phyloP scores from a whole-genome alignment of 192 early-diverging fungal genomes.

The Podila horticola region DNA sequence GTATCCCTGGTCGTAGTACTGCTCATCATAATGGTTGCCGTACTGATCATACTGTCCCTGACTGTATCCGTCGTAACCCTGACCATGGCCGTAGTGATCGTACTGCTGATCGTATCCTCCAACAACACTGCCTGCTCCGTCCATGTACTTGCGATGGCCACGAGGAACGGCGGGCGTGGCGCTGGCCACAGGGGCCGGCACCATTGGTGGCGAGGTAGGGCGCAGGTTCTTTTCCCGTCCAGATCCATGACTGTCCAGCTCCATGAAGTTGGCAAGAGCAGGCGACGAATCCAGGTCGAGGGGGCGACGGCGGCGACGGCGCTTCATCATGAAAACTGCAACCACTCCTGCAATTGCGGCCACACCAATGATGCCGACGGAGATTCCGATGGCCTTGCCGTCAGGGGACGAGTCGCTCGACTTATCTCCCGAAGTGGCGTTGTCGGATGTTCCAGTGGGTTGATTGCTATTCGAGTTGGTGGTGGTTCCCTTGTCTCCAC shows the following conservation, averaged over 20 bases:
- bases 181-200: constrained; percentile 24
- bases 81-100: constrained; percentile 10
- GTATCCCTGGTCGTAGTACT: background rate
- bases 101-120: constrained; percentile 24
- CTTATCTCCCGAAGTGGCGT: constrained; percentile 1
- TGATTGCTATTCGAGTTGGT: background rate
- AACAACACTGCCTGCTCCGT: constrained; percentile 14
- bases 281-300: constrained; percentile 27
- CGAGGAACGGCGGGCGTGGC: constrained; percentile 13
- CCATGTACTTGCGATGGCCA: constrained; percentile 6
- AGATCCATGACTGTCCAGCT: background rate
- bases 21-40: background rate
- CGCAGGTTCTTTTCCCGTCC: background rate
- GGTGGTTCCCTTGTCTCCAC: background rate
- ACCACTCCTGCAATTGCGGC: constrained; percentile 20
- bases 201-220: background rate
- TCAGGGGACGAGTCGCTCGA: constrained; percentile 3
- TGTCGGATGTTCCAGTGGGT: constrained; percentile 12
- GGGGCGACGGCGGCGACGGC: constrained; percentile 34
- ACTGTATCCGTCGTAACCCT: constrained; percentile 11
- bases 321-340: constrained; percentile 41
- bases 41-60: constrained; percentile 10
- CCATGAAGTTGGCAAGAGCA: constrained; percentile 4
- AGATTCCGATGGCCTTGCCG: constrained; percentile 24
- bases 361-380: constrained; percentile 38